These are phyloP conservation scores for Mrakia blollopis DNA, from an alignment of 768 basidiomycete genomes.

Conservation along the genomic window DNA sequence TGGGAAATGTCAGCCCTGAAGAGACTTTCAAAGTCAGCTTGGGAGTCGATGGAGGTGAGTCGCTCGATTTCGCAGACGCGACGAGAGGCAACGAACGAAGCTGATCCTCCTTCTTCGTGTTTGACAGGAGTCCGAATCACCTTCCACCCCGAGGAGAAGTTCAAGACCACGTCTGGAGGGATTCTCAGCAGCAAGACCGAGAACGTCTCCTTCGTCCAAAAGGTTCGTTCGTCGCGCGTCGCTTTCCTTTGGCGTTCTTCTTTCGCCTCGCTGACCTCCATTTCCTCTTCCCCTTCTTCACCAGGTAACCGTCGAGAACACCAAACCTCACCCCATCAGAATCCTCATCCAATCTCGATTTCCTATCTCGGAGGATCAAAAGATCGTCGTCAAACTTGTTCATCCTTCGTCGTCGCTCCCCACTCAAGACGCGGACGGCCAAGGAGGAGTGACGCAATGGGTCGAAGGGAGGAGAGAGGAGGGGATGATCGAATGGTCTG, in stretches of 20 bases:
- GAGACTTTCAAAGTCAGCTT: constrained; percentile 11
- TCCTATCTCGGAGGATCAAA: constrained; percentile 14
- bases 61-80: background rate
- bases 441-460: background rate
- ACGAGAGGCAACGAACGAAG: background rate
- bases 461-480: constrained; percentile 1
- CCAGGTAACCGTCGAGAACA: constrained; percentile 15
- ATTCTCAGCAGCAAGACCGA: constrained; percentile 17
- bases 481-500: constrained; percentile 11
- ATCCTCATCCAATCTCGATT: constrained; percentile 11
- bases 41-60: constrained; percentile 17
- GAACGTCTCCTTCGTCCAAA: constrained; percentile 19
- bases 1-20: constrained; percentile 15
- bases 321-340: background rate
- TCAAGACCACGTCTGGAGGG: constrained; percentile 7
- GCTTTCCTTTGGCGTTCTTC: background rate
- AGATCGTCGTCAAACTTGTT: constrained; percentile 1
- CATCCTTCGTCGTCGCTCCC: background rate
- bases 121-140: background rate
- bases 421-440: background rate
- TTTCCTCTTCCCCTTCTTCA: no score
- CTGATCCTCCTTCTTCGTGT: no score
- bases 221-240: background rate
- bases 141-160: background rate
- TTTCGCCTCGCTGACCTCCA: background rate